phyloP scores from a whole-genome alignment of 306 rosid species.

The Mimosa pudica region DNA sequence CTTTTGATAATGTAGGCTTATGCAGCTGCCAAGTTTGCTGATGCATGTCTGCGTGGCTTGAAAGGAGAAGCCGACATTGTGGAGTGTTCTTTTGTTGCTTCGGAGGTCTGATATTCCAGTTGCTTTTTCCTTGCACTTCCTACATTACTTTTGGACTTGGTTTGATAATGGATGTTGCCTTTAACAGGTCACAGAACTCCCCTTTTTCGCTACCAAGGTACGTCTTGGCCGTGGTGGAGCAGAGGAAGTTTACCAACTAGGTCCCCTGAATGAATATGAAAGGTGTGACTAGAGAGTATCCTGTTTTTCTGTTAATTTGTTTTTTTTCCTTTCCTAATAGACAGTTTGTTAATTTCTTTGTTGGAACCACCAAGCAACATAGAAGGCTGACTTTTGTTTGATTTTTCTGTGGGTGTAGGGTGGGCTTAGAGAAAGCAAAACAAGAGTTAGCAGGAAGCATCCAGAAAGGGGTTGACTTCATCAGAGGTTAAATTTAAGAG shows the following conservation, averaged over 20 bases:
- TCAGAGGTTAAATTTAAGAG: conserved; percentile 42
- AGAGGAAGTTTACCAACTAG: conserved; percentile 73
- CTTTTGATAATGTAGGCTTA: conserved; percentile 65
- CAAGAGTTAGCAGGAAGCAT: conserved; percentile 62
- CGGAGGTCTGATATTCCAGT: conserved; percentile 52
- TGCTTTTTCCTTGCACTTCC: background rate
- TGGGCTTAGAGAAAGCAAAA: conserved; percentile 75
- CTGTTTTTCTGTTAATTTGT: background rate
- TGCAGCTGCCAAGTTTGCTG: conserved; percentile 90
- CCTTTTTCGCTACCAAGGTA: conserved; percentile 86
- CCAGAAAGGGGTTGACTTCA: conserved; percentile 67
- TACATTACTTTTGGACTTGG: background rate
- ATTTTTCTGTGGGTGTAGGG: conserved; percentile 37
- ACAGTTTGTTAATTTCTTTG: conserved; percentile 5
- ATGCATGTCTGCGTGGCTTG: conserved; percentile 75
- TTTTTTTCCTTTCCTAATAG: no score
- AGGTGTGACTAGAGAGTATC: conserved; percentile 46
- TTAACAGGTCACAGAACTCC: conserved; percentile 85
- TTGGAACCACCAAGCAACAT: conserved; percentile 12
- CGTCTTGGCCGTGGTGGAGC: conserved; percentile 83
- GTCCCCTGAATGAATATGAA: conserved; percentile 85
- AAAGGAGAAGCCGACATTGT: conserved; percentile 80
- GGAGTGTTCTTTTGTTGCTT: conserved; percentile 83
- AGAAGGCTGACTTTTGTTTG: conserved; percentile 19
- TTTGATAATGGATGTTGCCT: conserved; percentile 8